Percentiles rank a stretch among this genome's conserved stretches.
Conservation (phyloP, 305 asterid species). For the Plantago coronopus region DNA sequence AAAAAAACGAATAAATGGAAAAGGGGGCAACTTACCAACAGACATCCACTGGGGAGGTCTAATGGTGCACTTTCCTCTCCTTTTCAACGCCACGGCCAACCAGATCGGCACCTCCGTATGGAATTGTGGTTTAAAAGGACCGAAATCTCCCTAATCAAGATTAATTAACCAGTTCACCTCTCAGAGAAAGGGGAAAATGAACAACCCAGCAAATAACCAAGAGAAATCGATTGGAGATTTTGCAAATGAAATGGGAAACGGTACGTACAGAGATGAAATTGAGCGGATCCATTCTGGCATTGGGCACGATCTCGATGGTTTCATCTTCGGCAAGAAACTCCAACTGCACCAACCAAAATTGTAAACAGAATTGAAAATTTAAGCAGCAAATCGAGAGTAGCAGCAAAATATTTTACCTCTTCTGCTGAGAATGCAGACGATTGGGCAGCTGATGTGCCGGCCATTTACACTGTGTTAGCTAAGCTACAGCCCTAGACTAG, state of each 20-base stretch:
- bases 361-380: constrained; percentile 1
- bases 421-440: constrained; percentile 69
- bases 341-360: constrained; percentile 42
- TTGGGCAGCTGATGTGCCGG: constrained; percentile 45
- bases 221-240: not conserved
- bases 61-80: constrained; percentile 86
- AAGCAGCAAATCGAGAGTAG: not conserved
- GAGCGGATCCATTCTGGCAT: constrained; percentile 71
- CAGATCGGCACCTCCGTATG: constrained; percentile 76
- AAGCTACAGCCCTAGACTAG: not conserved
- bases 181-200: not conserved
- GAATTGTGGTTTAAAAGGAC: constrained; percentile 73
- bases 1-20: too few species aligned
- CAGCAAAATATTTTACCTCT: constrained; percentile 40
- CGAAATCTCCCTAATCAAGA: constrained; percentile 66
- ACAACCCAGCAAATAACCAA: not conserved
- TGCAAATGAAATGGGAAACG: constrained; percentile 8
- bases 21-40: constrained; percentile 48
- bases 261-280: constrained; percentile 73
- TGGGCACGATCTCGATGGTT: constrained; percentile 67
- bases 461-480: constrained; percentile 34
- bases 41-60: constrained; percentile 87
- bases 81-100: constrained; percentile 94
- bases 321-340: constrained; percentile 97
- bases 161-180: constrained; percentile 18